These are phyloP conservation scores for Suillus luteus DNA, from an alignment of 768 basidiomycete genomes.

Conservation along the genomic window DNA sequence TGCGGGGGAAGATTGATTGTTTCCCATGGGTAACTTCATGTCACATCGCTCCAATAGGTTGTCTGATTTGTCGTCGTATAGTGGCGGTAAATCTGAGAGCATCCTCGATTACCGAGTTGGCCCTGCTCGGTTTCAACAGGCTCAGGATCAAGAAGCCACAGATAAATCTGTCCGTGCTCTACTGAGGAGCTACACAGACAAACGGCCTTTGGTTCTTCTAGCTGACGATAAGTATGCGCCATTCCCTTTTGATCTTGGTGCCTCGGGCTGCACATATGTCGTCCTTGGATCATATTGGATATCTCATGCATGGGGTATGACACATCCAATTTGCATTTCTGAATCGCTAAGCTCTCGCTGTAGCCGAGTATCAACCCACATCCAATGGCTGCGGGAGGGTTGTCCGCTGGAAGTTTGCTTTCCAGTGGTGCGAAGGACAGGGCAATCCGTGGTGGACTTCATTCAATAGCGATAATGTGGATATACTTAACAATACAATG, in stretches of 20 bases:
- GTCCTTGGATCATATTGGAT: constrained; percentile 67
- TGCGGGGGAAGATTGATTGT: constrained; percentile 71
- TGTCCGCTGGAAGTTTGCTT: constrained; percentile 81
- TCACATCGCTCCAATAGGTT: not conserved
- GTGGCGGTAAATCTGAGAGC: constrained; percentile 72
- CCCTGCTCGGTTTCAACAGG: constrained; percentile 40
- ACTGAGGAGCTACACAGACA: constrained; percentile 53
- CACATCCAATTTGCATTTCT: constrained; percentile 7
- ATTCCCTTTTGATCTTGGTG: constrained; percentile 70
- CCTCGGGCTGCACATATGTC: constrained; percentile 51
- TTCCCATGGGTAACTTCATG: constrained; percentile 70
- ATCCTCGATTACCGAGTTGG: constrained; percentile 44
- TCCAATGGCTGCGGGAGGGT: constrained; percentile 51
- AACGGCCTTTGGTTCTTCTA: constrained; percentile 66
- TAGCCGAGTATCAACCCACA: constrained; percentile 63
- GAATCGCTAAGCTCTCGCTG: constrained; percentile 18
- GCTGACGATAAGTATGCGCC: constrained; percentile 72
- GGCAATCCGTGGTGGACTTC: constrained; percentile 54
- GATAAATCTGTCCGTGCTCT: constrained; percentile 75
- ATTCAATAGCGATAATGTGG: not conserved
- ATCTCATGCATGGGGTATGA: constrained; percentile 52
- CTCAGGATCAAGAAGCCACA: constrained; percentile 66
- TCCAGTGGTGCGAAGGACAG: constrained; percentile 81
- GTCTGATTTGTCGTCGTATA: constrained; percentile 26
- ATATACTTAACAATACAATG: not conserved